Evolutionary conservation across 108 stramenopile genomes (phyloP), one percentile per base, ranked within the genome.

Genomic region (Nitzschia inconspicua): DNA sequence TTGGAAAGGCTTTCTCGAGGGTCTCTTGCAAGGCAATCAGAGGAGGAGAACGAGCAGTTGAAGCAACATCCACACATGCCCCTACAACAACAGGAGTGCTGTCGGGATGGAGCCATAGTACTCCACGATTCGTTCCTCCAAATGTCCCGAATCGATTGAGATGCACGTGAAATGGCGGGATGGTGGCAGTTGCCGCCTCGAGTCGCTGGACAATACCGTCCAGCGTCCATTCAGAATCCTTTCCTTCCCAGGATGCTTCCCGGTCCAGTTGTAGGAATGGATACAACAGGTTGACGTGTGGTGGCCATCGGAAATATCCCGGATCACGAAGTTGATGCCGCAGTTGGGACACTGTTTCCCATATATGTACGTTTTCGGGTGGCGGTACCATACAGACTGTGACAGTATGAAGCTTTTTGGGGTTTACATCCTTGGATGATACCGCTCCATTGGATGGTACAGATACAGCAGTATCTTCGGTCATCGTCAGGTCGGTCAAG

Each of bases 251-350:
- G 28, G 3, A 6, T 19, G 47, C 46, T 20, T 47, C 46, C 9
- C n/a, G 0, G 1, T 19, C 50, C 54, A 70, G 66, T 35, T 82
- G 67, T 9, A 82, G 16, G 58, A 91, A 91, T 9, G 90, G 90
- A 78, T 91, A 91, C 13, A 91, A 34, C 39, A 88, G 48, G 42
- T 91, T 91, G 47, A 65, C 82, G 68, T 91, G 90, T 0, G 86
- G 90, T 23, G 90, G 90, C 90, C 90, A 91, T 41, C 90, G 70
- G 57, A 64, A 91, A 41, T 79, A 75, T 19, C 90, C 90, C 7
- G 90, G 86, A 23, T 31, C 35, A 35, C 59, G 9, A 29, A 60
- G 55, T 80, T 80, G 46, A 85, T 84, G 80, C 30, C 66, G 60
- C 42, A 83, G 61, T 65, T 76, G 20, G 4, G 53, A 54, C 36